Base-by-base conservation (phyloP, 2,329 filamentous ascomycete species). In the Botrytis medusae region DNA sequence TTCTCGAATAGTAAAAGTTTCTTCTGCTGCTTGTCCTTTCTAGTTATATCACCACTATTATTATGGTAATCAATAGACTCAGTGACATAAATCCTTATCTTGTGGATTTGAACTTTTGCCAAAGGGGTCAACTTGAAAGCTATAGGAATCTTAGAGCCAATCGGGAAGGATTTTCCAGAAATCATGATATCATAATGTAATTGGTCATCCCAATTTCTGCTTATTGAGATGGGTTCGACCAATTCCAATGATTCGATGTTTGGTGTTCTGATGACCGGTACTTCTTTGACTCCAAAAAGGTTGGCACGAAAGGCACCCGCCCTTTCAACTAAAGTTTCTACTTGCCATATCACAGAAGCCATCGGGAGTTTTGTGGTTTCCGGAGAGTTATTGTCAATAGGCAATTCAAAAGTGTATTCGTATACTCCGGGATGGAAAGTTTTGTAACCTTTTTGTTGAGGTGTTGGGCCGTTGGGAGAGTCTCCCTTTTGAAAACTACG, bases 121-220 rank as follows among this genome's bases (percentile, higher is more conserved):
- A 93, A 81, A 0, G 91, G 91, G 1, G 91, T 93, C 69, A 93
- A 84, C 79, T 93, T 93, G 84, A 93, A 93, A 3, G 91, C 91
- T 73, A 93, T 92, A 0, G 91, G 91, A 10, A 93, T 89, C 76
- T 91, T 90, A 3, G 90, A 87, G 16, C 91, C 91, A 9, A 93
- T 82, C 0, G 91, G 91, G 77, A 93, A 93, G 0, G 91, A 92
- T 85, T 93, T 93, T 46, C 91, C 91, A 7, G 91, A 93, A 44
- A 93, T 93, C 76, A 93, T 90, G 77, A 93, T 93, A 77, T 93
- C 91, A 79, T 93, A 93, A 78, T 92, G 91, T 42, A 93, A 83
- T 79, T 93, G 91, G 76, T 93, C 91, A 79, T 93, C 91, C 91
- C 91, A 93, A 73, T 90, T 92, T 60, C 91, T 85, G 74, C 90